phyloP scores from a whole-genome alignment of 176 grass and related monocot genomes.

The Guadua angustifolia region DNA sequence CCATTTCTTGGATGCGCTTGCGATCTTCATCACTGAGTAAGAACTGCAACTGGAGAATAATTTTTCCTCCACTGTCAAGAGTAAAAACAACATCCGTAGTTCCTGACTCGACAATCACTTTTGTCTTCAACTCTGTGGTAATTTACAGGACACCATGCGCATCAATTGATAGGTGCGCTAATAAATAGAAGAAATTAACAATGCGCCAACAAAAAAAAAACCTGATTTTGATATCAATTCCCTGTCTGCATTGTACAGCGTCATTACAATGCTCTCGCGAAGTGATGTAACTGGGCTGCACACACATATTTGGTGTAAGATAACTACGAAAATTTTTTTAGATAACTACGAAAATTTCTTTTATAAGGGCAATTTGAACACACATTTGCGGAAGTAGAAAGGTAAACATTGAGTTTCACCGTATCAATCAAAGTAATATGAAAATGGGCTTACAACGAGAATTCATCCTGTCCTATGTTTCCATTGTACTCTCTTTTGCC shows the following conservation, averaged over 20 bases:
- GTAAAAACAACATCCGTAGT: slow-evolving; percentile 38
- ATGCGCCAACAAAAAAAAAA: not conserved
- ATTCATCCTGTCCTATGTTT: slow-evolving; percentile 35
- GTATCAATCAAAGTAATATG: not conserved
- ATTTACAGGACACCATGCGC: not conserved
- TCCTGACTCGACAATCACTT: slow-evolving; percentile 50
- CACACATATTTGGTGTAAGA: slow-evolving; percentile 21
- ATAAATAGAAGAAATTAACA: not conserved
- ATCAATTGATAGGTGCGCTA: not conserved
- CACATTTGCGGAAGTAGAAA: not conserved
- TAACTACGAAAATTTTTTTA: slow-evolving; percentile 18
- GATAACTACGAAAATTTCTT: not conserved
- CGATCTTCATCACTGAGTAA: slow-evolving; percentile 58
- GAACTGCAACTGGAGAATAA: slow-evolving; percentile 47
- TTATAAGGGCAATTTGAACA: not conserved
- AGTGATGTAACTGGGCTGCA: slow-evolving; percentile 57
- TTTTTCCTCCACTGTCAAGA: slow-evolving; percentile 37
- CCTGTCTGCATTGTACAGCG: slow-evolving; percentile 40
- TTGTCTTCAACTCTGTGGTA: slow-evolving; percentile 47
- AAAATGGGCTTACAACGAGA: slow-evolving; percentile 52
- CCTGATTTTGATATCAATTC: slow-evolving; percentile 52
- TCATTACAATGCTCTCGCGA: slow-evolving; percentile 48
- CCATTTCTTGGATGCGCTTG: slow-evolving; percentile 56
- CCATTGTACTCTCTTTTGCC: slow-evolving; percentile 50
- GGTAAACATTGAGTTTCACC: not conserved